Evolutionary conservation across 2,329 filamentous ascomycete species (phyloP).

Genomic region (Colletotrichum tabaci): DNA sequence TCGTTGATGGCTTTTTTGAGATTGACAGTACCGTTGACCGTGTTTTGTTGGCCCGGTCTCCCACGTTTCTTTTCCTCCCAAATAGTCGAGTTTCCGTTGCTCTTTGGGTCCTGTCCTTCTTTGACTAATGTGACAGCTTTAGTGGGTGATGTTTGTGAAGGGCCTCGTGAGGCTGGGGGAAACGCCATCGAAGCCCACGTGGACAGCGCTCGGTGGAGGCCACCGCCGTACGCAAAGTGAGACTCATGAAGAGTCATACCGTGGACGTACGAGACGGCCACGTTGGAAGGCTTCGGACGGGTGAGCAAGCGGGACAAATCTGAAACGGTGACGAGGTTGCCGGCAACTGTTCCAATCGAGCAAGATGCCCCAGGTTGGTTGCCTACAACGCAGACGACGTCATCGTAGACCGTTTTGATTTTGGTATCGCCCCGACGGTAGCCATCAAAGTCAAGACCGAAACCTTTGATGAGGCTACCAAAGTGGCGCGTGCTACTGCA

Average conservation of each 20-base stretch:
- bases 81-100: not conserved
- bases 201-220: conserved; percentile 11
- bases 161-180: not conserved
- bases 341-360: conserved; percentile 23
- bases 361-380: conserved; percentile 2
- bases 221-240: not conserved
- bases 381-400: conserved; percentile 24
- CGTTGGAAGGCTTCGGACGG: not conserved
- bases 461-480: conserved; percentile 29
- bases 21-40: too few species aligned
- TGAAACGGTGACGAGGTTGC: conserved; percentile 21
- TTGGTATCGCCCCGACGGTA: conserved; percentile 1
- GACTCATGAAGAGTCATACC: conserved; percentile 10
- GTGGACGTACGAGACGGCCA: not conserved
- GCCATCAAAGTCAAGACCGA: conserved; percentile 19
- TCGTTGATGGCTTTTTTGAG: not conserved
- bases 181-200: conserved; percentile 27
- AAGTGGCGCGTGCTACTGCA: not conserved
- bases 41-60: not conserved
- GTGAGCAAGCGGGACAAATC: not conserved
- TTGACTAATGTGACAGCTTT: too few species aligned
- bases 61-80: too few species aligned
- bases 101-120: not conserved
- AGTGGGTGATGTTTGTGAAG: not conserved
- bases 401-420: conserved; percentile 28